Base-by-base conservation (phyloP, 495 filamentous ascomycete genomes). In the Zalerion maritima region DNA sequence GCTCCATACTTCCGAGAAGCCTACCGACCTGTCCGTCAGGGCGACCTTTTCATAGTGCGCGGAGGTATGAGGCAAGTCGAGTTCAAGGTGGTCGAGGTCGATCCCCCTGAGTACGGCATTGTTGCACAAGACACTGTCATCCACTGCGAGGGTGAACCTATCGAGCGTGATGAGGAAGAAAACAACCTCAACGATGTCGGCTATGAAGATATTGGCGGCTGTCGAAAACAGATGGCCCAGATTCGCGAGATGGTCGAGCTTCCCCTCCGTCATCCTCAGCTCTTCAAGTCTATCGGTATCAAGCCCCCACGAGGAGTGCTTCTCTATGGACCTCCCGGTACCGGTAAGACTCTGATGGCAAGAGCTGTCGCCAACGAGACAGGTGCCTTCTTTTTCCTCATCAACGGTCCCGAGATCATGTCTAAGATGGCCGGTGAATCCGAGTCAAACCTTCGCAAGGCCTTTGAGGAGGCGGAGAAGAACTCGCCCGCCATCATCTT, bases 201-300 rank as follows among this genome's bases (percentile, higher is more conserved):
- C 18, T 97, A 97, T 47, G 89, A 97, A 50, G 89, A 97, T 54
- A 96, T 97, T 55, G 89, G 89, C 73, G 89, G 89, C 36, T 97
- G 89, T 72, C 72, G 89, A 43, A 97, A 97, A 63, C 89, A 97
- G 64, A 94, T 97, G 89, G 89, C 89, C 34, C 89, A 97, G 64
- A 91, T 96, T 40, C 81, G 89, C 52, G 89, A 97, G 57, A 69
- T 97, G 68, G 89, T 97, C 36, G 89, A 97, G 68, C 65, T 97
- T 45, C 89, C 89, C 30, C 69, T 97, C 9, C 74, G 89, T 40
- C 89, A 97, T 55, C 89, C 89, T 31, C 89, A 94, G 51, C 79
- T 97, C 14, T 97, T 97, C 81, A 94, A 94, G 69, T 94, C 87
- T 23, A 96, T 97, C 44, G 89, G 89, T 75, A 94, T 97, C 63